Evolutionary conservation across 2,329 filamentous ascomycete species (phyloP), one percentile per base, ranked within the genome.

Genomic region (Dendrostoma leiphaemia): DNA sequence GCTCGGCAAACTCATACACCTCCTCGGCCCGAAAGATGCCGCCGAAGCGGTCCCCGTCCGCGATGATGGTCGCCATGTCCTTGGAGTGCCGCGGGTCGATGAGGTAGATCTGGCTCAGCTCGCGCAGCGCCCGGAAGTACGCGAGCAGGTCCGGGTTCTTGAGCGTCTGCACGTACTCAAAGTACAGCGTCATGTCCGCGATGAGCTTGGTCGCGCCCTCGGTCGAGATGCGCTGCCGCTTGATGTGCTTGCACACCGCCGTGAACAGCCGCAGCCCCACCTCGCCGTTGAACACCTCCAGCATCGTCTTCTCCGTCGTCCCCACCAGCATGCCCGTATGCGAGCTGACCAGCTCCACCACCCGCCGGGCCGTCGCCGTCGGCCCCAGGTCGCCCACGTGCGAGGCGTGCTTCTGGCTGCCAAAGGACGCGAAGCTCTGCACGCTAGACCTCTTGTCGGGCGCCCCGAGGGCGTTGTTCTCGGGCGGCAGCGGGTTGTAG

Each of bases 241-340:
- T 99, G 61, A 99, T 82, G 72, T 99, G 94, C 74, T 99, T 99
- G 80, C 93, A 97, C 48, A 99, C 79, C 17, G 90, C 89, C 19
- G 88, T 86, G 73, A 97, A 99, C 49, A 99, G 81, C 24, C 94
- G 88, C 60, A 97, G 82, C 1, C 94, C 94, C 24, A 99, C 93
- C 74, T 99, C 94, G 71, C 94, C 91, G 70, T 96, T 97, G 79
- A 99, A 99, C 13, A 99, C 94, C 67, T 99, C 94, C 24, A 99
- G 85, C 80, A 96, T 96, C 59, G 90, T 93, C 77, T 99, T 99
- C 69, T 99, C 94, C 1, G 93, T 97, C 67, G 90, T 96, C 58
- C 94, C 94, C 4, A 90, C 84, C 12, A 99, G 80, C 91, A 99
- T 97, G 66, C 82, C 85, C 1, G 92, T 97, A 69, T 99, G 94